phyloP scores from a whole-genome alignment of 2,329 filamentous ascomycete species.

The Fusarium equiseti region DNA sequence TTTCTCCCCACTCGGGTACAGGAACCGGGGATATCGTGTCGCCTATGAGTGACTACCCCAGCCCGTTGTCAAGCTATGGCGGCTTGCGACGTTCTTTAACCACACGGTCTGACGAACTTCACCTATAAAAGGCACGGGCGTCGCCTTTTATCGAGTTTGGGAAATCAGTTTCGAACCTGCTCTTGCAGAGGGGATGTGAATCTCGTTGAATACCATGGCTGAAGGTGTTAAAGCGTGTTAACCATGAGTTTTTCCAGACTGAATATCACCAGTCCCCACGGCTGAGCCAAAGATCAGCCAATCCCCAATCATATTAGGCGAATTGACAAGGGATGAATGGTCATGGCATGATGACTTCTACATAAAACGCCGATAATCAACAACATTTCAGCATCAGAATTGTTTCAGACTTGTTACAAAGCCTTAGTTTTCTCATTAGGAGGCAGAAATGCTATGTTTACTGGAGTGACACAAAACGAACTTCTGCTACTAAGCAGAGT shows the following conservation, averaged over 20 bases:
- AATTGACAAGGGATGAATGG: not conserved
- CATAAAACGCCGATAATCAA: not conserved
- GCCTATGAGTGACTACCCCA: slow-evolving; percentile 43
- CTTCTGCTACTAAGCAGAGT: not conserved
- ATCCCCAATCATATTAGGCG: not conserved
- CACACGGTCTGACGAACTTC: slow-evolving; percentile 45
- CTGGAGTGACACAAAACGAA: not conserved
- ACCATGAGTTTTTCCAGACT: not conserved
- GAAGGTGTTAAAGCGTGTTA: not conserved
- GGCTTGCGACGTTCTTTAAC: slow-evolving; percentile 44
- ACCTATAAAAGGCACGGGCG: slow-evolving; percentile 6
- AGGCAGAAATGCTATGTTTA: not conserved
- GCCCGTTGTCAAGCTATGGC: slow-evolving; percentile 39
- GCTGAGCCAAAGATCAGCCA: too few species aligned
- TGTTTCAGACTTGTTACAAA: not conserved
- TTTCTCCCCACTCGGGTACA: slow-evolving; percentile 38
- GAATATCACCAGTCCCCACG: not conserved
- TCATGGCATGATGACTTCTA: not conserved
- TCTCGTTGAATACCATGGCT: not conserved
- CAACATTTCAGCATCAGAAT: not conserved
- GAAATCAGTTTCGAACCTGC: not conserved
- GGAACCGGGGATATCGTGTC: slow-evolving; percentile 44
- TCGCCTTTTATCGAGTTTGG: not conserved
- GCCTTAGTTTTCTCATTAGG: not conserved
- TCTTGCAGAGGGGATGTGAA: not conserved